Evolutionary conservation across 257 asterid genomes (phyloP).

Genomic region (Solanum sejunctum): DNA sequence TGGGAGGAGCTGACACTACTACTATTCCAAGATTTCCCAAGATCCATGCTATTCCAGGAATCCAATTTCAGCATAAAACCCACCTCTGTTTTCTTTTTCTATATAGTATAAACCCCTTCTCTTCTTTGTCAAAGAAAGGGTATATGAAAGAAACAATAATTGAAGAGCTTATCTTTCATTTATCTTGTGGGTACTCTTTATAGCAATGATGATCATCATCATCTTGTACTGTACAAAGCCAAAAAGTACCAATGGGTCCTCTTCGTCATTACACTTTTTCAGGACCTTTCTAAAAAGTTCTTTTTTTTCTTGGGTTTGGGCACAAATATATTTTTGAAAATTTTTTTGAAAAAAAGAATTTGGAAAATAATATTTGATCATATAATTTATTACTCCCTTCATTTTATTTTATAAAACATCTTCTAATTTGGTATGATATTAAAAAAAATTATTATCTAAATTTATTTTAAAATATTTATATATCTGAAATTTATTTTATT

Average conservation of each 20-base stretch:
- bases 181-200: background rate
- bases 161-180: background rate
- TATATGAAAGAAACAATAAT: background rate
- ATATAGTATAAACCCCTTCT: background rate
- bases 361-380: no score
- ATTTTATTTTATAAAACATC: no score
- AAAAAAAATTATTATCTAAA: no score
- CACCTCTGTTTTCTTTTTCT: background rate
- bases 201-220: background rate
- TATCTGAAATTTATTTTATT: no score
- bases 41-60: conserved; percentile 25
- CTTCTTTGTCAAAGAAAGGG: background rate
- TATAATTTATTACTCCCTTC: no score
- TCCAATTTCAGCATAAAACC: conserved; percentile 14
- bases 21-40: conserved; percentile 10
- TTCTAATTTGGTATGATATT: accelerated
- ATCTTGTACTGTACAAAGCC: background rate
- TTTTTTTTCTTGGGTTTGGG: no score
- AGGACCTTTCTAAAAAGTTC: background rate
- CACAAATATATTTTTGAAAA: no score
- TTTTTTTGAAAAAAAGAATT: no score
- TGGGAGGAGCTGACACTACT: conserved; percentile 37
- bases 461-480: no score
- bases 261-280: background rate
- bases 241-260: background rate